phyloP scores from a whole-genome alignment of 805 yeast species.

The Candida pseudofarinosa region DNA sequence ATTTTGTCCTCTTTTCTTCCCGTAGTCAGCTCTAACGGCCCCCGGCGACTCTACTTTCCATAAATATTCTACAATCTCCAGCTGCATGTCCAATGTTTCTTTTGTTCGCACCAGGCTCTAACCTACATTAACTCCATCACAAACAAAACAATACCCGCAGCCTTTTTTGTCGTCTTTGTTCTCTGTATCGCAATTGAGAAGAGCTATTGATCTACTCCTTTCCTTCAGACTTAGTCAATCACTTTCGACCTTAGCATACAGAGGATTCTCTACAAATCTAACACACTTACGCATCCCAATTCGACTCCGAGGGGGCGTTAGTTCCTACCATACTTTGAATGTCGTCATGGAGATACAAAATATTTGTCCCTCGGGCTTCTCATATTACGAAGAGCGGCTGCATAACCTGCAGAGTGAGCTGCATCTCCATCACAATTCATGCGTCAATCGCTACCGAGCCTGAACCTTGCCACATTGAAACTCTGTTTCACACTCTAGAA shows the following conservation, averaged over 20 bases:
- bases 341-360: too few relatives aligned
- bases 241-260: too few relatives aligned
- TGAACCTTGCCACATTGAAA: neutral
- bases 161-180: neutral
- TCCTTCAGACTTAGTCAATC: too few relatives aligned
- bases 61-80: neutral
- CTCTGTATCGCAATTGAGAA: neutral
- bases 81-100: neutral
- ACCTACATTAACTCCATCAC: neutral
- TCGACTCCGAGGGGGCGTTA: too few relatives aligned
- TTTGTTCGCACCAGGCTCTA: neutral
- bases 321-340: too few relatives aligned
- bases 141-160: neutral
- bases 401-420: too few relatives aligned
- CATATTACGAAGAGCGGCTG: neutral
- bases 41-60: neutral
- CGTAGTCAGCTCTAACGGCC: neutral
- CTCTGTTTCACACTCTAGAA: neutral
- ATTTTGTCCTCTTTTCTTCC: neutral
- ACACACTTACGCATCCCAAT: too few relatives aligned
- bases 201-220: neutral
- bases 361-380: neutral
- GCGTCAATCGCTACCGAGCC: neutral
- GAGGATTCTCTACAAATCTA: too few relatives aligned
- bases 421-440: neutral